Percentiles rank a stretch among this genome's conserved stretches.
Evolutionary conservation across 75 land plant species (phyloP).

Genomic region (Pinus albicaulis): DNA sequence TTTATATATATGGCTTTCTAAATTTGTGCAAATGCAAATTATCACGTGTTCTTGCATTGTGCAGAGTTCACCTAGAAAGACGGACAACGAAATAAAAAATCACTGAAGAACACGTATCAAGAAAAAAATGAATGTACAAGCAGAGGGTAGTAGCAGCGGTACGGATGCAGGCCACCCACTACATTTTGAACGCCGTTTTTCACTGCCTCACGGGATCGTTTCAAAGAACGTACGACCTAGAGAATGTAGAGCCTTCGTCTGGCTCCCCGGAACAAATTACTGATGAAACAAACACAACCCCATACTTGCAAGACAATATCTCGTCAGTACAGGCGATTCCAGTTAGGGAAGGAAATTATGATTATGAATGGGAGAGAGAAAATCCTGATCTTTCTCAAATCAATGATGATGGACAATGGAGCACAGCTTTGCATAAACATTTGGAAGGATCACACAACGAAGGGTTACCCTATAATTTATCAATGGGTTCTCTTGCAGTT

Average conservation of each 20-base stretch:
- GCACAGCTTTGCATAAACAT: not conserved
- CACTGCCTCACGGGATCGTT: not conserved
- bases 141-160: not conserved
- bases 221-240: not conserved
- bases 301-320: too few species aligned
- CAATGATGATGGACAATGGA: not conserved
- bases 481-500: not conserved
- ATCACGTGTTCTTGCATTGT: slow-evolving; percentile 14
- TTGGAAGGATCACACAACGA: not conserved
- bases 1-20: not conserved
- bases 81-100: slow-evolving; percentile 19
- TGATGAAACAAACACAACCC: not conserved
- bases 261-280: not conserved
- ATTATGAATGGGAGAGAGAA: too few species aligned
- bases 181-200: not conserved
- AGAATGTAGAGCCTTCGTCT: not conserved
- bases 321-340: too few species aligned
- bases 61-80: slow-evolving; percentile 6
- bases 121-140: not conserved
- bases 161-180: not conserved
- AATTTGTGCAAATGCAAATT: not conserved
- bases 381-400: too few species aligned
- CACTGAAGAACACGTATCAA: slow-evolving; percentile 8
- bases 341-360: too few species aligned
- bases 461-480: not conserved